Evolutionary conservation across 1,284 basidiomycete genomes (phyloP).

Genomic region (Lentinula novae-zelandiae): DNA sequence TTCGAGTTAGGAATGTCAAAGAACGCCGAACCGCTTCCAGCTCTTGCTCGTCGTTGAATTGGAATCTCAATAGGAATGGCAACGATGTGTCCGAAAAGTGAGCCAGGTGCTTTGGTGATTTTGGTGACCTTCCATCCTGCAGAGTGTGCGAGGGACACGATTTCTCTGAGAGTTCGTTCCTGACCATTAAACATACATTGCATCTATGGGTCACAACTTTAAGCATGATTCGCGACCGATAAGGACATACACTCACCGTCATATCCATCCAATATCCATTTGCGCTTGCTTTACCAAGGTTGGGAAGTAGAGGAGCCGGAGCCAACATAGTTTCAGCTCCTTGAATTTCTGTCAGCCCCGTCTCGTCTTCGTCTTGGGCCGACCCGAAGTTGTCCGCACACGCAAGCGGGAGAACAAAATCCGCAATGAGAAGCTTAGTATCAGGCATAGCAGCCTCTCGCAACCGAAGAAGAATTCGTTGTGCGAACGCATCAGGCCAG

Average conservation of each 20-base stretch:
- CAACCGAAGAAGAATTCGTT: constrained; percentile 45
- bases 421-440: constrained; percentile 63
- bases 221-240: constrained; percentile 8
- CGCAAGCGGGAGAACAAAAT: constrained; percentile 65
- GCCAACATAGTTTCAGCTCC: constrained; percentile 43
- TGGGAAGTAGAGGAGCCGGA: constrained; percentile 57
- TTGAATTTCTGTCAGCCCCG: constrained; percentile 32
- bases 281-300: constrained; percentile 66
- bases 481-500: constrained; percentile 65
- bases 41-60: constrained; percentile 20
- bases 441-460: constrained; percentile 45
- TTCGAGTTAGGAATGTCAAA: constrained; percentile 19
- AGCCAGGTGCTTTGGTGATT: constrained; percentile 55
- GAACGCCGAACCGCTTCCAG: constrained; percentile 25
- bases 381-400: constrained; percentile 48
- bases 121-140: constrained; percentile 67
- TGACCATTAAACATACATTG: constrained; percentile 66
- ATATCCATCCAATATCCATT: constrained; percentile 73
- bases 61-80: constrained; percentile 57
- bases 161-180: constrained; percentile 67
- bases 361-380: constrained; percentile 14
- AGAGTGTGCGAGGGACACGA: constrained; percentile 48
- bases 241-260: constrained; percentile 39
- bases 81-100: constrained; percentile 63
- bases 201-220: constrained; percentile 44